phyloP scores from a whole-genome alignment of 1,284 basidiomycete species.

The Ceratobasidium sp. region DNA sequence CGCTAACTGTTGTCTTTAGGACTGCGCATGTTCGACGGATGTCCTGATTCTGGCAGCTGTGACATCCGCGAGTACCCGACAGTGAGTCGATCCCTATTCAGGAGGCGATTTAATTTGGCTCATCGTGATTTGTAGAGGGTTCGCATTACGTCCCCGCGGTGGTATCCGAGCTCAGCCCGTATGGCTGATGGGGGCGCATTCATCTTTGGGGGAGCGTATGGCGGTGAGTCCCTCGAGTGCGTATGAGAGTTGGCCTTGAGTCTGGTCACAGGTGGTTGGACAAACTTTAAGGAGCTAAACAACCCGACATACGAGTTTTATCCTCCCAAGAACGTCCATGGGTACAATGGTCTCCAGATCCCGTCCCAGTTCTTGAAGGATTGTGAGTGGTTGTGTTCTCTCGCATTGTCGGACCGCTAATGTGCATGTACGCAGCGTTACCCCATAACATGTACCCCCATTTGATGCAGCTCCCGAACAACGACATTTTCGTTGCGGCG shows the following conservation, averaged over 20 bases:
- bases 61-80: conserved; percentile 78
- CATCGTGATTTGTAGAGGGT: no score
- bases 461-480: conserved; percentile 6
- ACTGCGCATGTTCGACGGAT: conserved; percentile 78
- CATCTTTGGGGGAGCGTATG: conserved; percentile 82
- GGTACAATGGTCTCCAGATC: conserved; percentile 57
- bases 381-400: background rate
- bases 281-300: conserved; percentile 81
- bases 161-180: conserved; percentile 80
- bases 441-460: conserved; percentile 32
- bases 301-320: conserved; percentile 86
- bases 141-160: conserved; percentile 82
- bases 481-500: conserved; percentile 21
- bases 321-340: conserved; percentile 78
- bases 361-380: conserved; percentile 68
- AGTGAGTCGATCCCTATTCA: no score
- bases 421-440: background rate
- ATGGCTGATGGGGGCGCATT: conserved; percentile 81
- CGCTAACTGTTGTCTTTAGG: no score
- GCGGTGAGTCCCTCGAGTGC: no score
- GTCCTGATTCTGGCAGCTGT: conserved; percentile 64
- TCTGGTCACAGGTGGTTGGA: conserved; percentile 87
- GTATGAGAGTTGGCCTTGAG: no score
- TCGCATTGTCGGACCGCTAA: background rate
- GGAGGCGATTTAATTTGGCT: no score